Evolutionary conservation across 441 rosid genomes (phyloP).

Genomic region (Arabidopsis hybrid): DNA sequence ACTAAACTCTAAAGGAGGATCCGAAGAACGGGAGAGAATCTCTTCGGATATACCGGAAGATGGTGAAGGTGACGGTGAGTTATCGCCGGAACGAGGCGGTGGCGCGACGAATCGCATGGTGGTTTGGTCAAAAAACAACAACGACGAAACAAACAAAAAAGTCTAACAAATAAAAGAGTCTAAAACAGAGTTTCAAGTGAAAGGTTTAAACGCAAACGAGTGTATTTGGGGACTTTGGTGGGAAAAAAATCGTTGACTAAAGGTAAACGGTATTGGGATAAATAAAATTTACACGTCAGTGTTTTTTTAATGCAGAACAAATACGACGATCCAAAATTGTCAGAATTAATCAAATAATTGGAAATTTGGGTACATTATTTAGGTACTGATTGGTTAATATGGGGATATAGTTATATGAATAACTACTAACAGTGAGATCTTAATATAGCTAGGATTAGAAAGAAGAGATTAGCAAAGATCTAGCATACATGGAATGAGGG

Average conservation of each 20-base stretch:
- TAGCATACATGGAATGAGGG: constrained; percentile 21
- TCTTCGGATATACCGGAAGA: constrained; percentile 7
- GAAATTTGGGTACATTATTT: neutral
- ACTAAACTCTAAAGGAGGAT: constrained; percentile 70
- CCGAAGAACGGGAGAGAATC: constrained; percentile 40
- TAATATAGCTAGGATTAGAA: neutral
- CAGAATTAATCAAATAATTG: constrained; percentile 4
- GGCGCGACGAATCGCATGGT: constrained; percentile 43
- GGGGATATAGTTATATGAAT: neutral
- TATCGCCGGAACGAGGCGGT: constrained; percentile 32
- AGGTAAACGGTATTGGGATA: constrained; percentile 41
- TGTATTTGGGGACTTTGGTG: constrained; percentile 3
- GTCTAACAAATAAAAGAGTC: constrained; percentile 5
- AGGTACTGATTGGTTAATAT: neutral
- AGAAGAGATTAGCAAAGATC: constrained; percentile 22
- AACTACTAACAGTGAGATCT: neutral
- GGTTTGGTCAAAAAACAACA: neutral
- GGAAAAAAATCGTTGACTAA: constrained; percentile 38
- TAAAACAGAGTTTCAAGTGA: constrained; percentile 39
- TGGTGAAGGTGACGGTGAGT: constrained; percentile 34
- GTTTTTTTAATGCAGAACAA: neutral
- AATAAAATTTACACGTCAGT: constrained; percentile 41
- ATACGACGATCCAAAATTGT: constrained; percentile 21
- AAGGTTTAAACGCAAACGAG: constrained; percentile 34
- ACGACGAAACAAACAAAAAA: neutral